Evolutionary conservation across 345 rosid genomes (phyloP).

Genomic region (Gossypium stocksii): DNA sequence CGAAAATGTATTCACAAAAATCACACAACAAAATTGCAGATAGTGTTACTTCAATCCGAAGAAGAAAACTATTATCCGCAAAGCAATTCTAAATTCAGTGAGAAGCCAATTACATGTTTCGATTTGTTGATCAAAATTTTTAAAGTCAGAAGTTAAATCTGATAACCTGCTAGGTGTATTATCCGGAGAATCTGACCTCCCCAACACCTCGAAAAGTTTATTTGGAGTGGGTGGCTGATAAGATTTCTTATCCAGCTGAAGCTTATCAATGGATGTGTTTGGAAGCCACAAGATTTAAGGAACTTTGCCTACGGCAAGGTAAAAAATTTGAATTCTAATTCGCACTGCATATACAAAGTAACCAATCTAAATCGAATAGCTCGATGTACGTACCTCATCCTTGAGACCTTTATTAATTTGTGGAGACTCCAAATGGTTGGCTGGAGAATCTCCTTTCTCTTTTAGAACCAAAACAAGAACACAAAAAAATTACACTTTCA

Average conservation of each 20-base stretch:
- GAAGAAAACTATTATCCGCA: not conserved
- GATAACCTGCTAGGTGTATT: constrained; percentile 60
- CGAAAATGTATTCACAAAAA: not conserved
- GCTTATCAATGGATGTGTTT: constrained; percentile 33
- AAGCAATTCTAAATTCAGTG: not conserved
- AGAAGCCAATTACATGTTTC: not conserved
- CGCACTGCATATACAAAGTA: not conserved
- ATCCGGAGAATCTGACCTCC: constrained; percentile 43
- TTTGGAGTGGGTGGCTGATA: constrained; percentile 36
- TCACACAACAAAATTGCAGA: not conserved
- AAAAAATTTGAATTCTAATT: not conserved
- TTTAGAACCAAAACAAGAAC: constrained; percentile 6
- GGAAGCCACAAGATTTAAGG: constrained; percentile 78
- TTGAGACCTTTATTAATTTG: constrained; percentile 43
- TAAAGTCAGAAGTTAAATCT: not conserved
- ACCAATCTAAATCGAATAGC: not conserved
- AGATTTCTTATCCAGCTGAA: constrained; percentile 35
- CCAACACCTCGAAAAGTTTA: constrained; percentile 37
- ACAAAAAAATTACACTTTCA: not conserved
- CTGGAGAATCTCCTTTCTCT: constrained; percentile 2
- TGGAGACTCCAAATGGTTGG: constrained; percentile 37
- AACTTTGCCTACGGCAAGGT: constrained; percentile 48
- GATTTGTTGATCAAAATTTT: not conserved
- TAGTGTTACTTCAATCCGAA: not conserved
- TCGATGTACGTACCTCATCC: constrained; percentile 48